Percentiles rank a stretch among this genome's conserved stretches.
These are phyloP conservation scores for Gracilaria gracilis DNA, from an alignment of 23 red algal species.

Conservation along the genomic window DNA sequence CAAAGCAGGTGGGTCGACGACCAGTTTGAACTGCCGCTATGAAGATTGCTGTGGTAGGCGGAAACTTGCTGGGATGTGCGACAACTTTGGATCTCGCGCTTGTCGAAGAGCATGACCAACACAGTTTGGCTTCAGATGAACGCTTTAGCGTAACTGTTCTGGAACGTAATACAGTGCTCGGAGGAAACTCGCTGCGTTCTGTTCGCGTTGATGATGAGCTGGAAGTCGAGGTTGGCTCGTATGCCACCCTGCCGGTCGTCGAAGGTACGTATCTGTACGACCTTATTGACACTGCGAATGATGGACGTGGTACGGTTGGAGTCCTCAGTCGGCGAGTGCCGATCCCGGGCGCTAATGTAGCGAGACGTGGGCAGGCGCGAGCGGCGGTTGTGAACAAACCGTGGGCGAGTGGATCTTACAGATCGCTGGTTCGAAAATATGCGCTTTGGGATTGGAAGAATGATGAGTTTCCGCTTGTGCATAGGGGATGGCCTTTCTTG, in stretches of 20 bases:
- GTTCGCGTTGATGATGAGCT: slow-evolving; percentile 14
- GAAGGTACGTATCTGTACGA: slow-evolving; percentile 23
- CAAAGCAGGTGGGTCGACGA: not conserved
- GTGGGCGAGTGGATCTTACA: slow-evolving; percentile 37
- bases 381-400: not conserved
- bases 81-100: slow-evolving; percentile 61
- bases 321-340: not conserved
- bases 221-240: slow-evolving; percentile 48
- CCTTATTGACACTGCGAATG: slow-evolving; percentile 46
- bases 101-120: slow-evolving; percentile 31
- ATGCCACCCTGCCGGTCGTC: slow-evolving; percentile 37
- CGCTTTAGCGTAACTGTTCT: slow-evolving; percentile 24
- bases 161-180: not conserved
- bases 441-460: slow-evolving; percentile 49
- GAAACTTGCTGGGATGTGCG: slow-evolving; percentile 68
- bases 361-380: not conserved
- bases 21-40: not conserved
- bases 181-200: slow-evolving; percentile 49
- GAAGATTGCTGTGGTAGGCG: slow-evolving; percentile 71
- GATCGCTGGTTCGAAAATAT: slow-evolving; percentile 39
- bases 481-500: slow-evolving; percentile 41
- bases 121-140: not conserved
- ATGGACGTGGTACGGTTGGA: slow-evolving; percentile 40
- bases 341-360: slow-evolving; percentile 31
- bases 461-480: slow-evolving; percentile 25